phyloP scores from a whole-genome alignment of 768 basidiomycete species.

The Agaricus subrufescens region DNA sequence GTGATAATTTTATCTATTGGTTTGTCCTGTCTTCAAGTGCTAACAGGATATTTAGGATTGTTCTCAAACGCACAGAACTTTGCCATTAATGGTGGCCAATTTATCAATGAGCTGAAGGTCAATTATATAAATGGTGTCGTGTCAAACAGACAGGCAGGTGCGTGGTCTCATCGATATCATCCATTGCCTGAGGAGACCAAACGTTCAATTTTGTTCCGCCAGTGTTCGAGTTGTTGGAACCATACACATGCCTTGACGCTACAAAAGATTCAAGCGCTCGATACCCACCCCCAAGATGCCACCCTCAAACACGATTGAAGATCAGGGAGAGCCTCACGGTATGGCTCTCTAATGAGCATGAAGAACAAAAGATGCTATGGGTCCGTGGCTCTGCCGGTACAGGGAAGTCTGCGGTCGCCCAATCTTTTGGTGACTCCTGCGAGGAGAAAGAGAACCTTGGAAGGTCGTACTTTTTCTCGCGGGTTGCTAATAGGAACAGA shows the following conservation, averaged over 20 bases:
- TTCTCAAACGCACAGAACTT: too few species aligned
- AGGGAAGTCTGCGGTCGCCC: conserved; percentile 6
- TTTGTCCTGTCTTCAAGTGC: too few species aligned
- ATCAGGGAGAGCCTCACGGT: background rate
- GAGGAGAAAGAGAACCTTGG: background rate
- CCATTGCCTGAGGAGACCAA: background rate
- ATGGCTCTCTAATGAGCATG: background rate
- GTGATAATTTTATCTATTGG: too few species aligned
- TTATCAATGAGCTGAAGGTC: too few species aligned
- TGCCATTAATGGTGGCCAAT: too few species aligned
- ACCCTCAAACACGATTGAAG: too few species aligned
- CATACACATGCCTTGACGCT: background rate
- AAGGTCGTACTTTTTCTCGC: conserved; percentile 1
- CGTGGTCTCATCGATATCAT: background rate
- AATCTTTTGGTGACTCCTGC: background rate
- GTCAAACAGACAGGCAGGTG: background rate
- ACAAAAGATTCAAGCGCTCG: background rate
- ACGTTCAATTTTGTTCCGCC: background rate
- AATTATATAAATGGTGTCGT: background rate
- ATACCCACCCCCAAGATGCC: background rate
- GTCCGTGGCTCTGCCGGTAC: conserved; percentile 6
- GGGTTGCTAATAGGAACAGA: background rate
- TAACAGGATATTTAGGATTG: too few species aligned
- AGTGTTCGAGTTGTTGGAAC: background rate
- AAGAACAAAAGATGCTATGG: conserved; percentile 1